Conservation (phyloP, 805 yeast species). For the Starmera amethionina region DNA sequence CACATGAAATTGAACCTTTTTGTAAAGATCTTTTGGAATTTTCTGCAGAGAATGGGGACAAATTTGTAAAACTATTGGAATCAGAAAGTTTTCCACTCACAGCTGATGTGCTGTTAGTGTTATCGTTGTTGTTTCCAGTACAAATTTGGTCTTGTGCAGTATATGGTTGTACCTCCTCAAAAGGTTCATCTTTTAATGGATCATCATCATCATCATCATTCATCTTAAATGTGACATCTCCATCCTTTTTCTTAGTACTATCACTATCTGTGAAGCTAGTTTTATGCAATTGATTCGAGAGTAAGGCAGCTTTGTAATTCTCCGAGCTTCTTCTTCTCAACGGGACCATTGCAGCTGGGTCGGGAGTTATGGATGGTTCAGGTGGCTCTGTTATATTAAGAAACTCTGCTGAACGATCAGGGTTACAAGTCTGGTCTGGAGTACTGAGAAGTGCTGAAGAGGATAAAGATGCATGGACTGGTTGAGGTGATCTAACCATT, state of each 20-base stretch:
- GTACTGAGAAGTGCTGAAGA: too few species aligned
- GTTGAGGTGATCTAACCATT: too few species aligned
- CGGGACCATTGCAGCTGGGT: conserved; percentile 2
- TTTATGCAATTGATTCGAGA: neutral
- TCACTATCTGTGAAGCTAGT: neutral
- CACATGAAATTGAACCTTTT: neutral
- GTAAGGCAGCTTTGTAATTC: conserved; percentile 2
- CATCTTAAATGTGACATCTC: neutral
- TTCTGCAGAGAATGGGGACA: conserved; percentile 1
- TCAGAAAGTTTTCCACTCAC: too few species aligned
- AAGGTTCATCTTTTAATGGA: neutral
- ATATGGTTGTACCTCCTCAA: neutral
- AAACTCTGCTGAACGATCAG: conserved; percentile 4
- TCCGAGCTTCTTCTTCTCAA: conserved; percentile 2
- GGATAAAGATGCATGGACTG: too few species aligned
- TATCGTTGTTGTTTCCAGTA: too few species aligned
- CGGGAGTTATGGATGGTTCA: conserved; percentile 9
- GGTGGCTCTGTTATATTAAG: conserved; percentile 6
- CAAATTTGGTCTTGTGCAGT: neutral
- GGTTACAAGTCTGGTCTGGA: too few species aligned
- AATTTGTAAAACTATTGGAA: too few species aligned
- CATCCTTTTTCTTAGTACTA: neutral
- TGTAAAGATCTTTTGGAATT: neutral
- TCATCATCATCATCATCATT: neutral
- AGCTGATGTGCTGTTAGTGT: too few species aligned